Percentiles rank a stretch among this genome's conserved stretches.
Conservation (phyloP, 1,139 yeast species). For the Hyphopichia fennica region DNA sequence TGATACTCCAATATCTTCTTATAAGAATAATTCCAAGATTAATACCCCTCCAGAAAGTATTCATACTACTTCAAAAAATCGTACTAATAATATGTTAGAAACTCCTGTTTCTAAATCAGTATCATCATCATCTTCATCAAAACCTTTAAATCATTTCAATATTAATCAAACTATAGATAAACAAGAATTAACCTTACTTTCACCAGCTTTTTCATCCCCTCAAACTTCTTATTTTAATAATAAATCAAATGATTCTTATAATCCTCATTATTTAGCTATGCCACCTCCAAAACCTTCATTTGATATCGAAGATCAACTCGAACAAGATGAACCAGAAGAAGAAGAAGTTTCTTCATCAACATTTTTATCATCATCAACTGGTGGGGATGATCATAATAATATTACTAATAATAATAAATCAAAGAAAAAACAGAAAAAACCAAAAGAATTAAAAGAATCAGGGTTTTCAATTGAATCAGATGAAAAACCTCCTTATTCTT, state of each 20-base stretch:
- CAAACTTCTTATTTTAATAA: slow-evolving; percentile 15
- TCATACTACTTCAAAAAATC: slow-evolving; percentile 3
- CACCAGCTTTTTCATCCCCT: slow-evolving; percentile 55
- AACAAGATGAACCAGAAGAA: neutral
- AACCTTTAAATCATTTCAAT: slow-evolving; percentile 1
- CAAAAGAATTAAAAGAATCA: slow-evolving; percentile 26
- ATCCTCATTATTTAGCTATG: neutral
- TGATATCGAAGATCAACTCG: neutral
- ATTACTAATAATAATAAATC: slow-evolving; percentile 14
- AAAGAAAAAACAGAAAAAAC: slow-evolving; percentile 24
- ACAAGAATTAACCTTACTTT: slow-evolving; percentile 24
- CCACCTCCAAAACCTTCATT: slow-evolving; percentile 18
- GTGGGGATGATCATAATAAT: slow-evolving; percentile 11
- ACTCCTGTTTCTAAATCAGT: slow-evolving; percentile 18
- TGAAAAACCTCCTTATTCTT: slow-evolving; percentile 88
- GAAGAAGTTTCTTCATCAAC: neutral
- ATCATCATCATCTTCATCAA: neutral
- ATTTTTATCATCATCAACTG: neutral
- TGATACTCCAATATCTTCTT: slow-evolving; percentile 3
- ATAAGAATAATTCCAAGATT: slow-evolving; percentile 18
- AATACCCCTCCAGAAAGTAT: slow-evolving; percentile 39
- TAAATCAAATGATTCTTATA: neutral
- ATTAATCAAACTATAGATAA: slow-evolving; percentile 6
- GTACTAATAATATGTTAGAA: slow-evolving; percentile 12
- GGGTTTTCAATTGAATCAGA: slow-evolving; percentile 43